Base-by-base conservation (phyloP, 306 rosid genomes). In the Malus sieversii region DNA sequence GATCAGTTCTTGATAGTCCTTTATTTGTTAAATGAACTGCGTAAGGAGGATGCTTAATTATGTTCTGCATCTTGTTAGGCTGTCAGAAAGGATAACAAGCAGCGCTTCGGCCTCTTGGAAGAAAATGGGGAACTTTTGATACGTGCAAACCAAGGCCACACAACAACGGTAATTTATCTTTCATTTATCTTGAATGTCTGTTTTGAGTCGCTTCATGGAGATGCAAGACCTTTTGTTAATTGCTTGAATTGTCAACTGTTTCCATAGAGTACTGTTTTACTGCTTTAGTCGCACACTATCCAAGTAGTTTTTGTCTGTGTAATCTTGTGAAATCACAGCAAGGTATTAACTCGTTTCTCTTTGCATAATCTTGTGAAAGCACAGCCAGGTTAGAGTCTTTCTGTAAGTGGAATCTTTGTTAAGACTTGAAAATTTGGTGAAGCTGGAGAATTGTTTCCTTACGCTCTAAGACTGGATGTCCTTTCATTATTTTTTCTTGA, bases 141-240 rank as follows among this genome's bases (percentile, higher is more conserved):
- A 72, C 92, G 97, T 32, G 97, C 97, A 70, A 95, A 92, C 81
- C 97, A 95, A 88, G 99, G 97, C 80, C 99, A 95, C 82, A 84
- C 97, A 45, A 59, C 90, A 71, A 75, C 66, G 79, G 97, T 95
- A 81, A 78, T 6, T 19, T 81, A 66, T 82, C 48, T 64, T 20
- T 20, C 55, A 16, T 61, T 67, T 35, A 53, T 68, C 13, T 71
- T 66, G 48, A 25, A 42, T 40, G 13, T 3, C 42, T 18, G 14
- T 23, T 10, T 22, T 10, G 22, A 38, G 44, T 67, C 53, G 12
- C 22, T 4, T 46, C 12, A 8, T 23, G 22, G 57, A 57, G 29
- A 35, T 71, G 11, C 38, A 13, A 25, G 18, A 40, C 77, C 75
- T 16, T 44, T 46, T 68, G 25, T 59, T 33, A 4, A 25, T 29